Conservation (phyloP, 179 eudicot genomes). For the Nepenthes alata region DNA sequence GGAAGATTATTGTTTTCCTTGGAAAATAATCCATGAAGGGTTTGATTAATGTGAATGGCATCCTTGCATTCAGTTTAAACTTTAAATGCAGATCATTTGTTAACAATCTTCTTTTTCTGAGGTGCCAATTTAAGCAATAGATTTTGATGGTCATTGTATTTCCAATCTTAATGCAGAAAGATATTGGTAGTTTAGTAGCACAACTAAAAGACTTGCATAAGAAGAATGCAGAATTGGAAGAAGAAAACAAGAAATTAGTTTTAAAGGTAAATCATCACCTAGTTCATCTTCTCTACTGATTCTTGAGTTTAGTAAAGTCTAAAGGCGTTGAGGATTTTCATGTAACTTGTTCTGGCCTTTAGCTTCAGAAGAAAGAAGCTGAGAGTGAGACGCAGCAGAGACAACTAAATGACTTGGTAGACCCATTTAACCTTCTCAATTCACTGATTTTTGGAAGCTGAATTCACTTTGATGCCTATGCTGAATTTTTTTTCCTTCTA, state of each 20-base stretch:
- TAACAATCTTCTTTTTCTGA: background rate
- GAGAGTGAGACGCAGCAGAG: conserved; percentile 48
- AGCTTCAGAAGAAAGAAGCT: conserved; percentile 54
- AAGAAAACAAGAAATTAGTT: conserved; percentile 46
- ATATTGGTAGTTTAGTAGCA: conserved; percentile 69
- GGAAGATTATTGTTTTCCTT: no score
- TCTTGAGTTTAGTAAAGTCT: background rate
- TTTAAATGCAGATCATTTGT: background rate
- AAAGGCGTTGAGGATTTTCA: background rate
- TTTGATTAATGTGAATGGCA: background rate
- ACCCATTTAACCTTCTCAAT: conserved; percentile 1
- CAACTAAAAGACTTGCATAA: conserved; percentile 71
- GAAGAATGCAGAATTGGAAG: conserved; percentile 54
- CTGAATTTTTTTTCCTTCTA: background rate
- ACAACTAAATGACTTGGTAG: conserved; percentile 75
- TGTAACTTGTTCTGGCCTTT: conserved; percentile 12
- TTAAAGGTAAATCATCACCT: conserved; percentile 35
- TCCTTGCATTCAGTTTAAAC: background rate
- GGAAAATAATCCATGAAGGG: no score
- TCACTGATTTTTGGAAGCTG: background rate
- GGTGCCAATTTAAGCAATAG: background rate
- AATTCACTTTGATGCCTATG: background rate
- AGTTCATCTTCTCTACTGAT: background rate
- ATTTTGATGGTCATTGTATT: background rate
- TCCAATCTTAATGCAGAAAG: conserved; percentile 33